Conservation (phyloP, 106 monocot species). For the Cymbidium sinense region DNA sequence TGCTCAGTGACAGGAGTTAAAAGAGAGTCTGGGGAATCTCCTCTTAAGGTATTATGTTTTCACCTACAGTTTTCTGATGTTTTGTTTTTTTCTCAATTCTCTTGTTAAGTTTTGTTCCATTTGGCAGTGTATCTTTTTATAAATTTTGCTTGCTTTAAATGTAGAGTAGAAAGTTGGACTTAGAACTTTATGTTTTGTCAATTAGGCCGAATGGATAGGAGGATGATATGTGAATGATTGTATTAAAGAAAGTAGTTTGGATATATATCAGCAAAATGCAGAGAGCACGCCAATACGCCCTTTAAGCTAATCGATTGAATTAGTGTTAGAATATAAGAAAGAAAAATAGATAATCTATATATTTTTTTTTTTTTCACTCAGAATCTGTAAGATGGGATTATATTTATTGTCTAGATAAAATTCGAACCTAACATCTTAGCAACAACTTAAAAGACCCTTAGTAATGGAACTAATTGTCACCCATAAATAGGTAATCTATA, state of each 20-base stretch:
- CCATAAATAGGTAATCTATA: too few relatives aligned
- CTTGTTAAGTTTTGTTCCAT: neutral
- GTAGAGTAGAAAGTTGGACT: neutral
- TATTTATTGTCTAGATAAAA: too few relatives aligned
- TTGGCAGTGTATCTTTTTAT: neutral
- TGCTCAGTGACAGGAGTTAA: constrained; percentile 95
- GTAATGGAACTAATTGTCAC: too few relatives aligned
- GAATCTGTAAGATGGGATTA: too few relatives aligned
- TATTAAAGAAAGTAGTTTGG: neutral
- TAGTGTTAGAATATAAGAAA: neutral
- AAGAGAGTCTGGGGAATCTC: constrained; percentile 72
- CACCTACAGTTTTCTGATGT: neutral
- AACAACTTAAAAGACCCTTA: too few relatives aligned
- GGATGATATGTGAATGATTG: neutral
- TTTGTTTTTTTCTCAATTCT: neutral
- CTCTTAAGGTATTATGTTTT: constrained; percentile 46
- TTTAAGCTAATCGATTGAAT: neutral
- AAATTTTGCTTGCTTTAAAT: neutral
- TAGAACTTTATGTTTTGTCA: neutral
- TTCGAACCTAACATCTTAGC: too few relatives aligned
- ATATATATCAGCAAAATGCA: neutral
- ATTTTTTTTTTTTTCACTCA: too few relatives aligned
- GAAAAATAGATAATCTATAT: too few relatives aligned
- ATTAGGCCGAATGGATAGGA: neutral
- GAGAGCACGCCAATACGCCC: neutral